Evolutionary conservation across 768 basidiomycete species (phyloP).

Genomic region (Boletellus emodensis): DNA sequence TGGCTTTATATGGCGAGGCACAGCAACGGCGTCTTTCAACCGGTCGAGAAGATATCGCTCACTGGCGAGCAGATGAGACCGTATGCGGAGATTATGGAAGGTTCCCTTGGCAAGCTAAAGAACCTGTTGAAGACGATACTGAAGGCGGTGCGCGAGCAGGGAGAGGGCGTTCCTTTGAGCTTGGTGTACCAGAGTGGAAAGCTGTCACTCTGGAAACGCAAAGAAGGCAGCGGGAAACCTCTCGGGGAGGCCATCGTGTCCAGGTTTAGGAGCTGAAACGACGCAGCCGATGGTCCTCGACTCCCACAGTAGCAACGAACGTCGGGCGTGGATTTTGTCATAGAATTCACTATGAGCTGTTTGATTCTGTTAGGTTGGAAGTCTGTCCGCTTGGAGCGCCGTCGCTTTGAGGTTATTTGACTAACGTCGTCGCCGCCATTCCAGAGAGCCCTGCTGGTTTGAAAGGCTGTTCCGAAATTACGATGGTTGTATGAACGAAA

Average conservation of each 20-base stretch:
- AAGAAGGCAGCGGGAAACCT: constrained; percentile 19
- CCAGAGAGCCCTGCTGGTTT: too few species aligned
- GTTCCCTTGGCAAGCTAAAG: constrained; percentile 26
- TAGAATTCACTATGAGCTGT: too few species aligned
- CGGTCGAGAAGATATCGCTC: constrained; percentile 45
- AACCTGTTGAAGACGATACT: constrained; percentile 37
- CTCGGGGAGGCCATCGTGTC: constrained; percentile 18
- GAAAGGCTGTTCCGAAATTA: too few species aligned
- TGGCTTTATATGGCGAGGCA: constrained; percentile 61
- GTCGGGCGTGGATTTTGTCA: too few species aligned
- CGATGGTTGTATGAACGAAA: too few species aligned
- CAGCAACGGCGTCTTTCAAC: constrained; percentile 47
- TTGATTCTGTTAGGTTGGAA: too few species aligned
- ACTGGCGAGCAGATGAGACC: constrained; percentile 26
- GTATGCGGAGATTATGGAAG: constrained; percentile 17
- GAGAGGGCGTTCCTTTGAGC: constrained; percentile 49
- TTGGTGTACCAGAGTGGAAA: constrained; percentile 45
- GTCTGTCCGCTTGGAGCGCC: too few species aligned
- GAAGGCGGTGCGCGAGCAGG: constrained; percentile 47
- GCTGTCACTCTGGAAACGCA: constrained; percentile 50
- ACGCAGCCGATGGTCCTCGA: too few species aligned
- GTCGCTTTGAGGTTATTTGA: too few species aligned
- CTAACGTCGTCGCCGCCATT: too few species aligned
- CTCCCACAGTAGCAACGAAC: too few species aligned
- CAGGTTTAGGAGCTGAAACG: constrained; percentile 12